These are phyloP conservation scores for Berberis thunbergii DNA, from an alignment of 164 flowering plant species.

Conservation along the genomic window DNA sequence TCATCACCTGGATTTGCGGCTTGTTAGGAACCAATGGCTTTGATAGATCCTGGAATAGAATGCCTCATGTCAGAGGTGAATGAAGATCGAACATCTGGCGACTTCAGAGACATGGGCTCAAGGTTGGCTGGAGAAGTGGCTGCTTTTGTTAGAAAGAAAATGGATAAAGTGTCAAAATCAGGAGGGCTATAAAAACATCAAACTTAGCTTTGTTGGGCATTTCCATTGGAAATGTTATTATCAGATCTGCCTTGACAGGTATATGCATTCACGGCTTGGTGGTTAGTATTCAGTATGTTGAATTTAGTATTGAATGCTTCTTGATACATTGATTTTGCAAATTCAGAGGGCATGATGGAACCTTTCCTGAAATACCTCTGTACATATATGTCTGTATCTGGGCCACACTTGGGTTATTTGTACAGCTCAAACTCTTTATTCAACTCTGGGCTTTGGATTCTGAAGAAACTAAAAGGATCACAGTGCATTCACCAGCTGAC, in stretches of 20 bases:
- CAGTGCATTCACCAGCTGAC: constrained; percentile 96
- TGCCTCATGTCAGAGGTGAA: constrained; percentile 90
- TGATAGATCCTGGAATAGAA: constrained; percentile 85
- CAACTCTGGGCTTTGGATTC: constrained; percentile 94
- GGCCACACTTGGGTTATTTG: constrained; percentile 96
- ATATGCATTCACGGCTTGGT: constrained; percentile 7
- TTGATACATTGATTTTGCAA: constrained; percentile 9
- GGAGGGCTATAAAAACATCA: constrained; percentile 54
- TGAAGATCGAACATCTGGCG: constrained; percentile 89
- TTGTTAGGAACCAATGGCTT: constrained; percentile 97
- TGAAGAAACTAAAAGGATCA: constrained; percentile 84
- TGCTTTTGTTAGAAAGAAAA: constrained; percentile 75
- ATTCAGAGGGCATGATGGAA: constrained; percentile 77
- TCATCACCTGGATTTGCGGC: constrained; percentile 96
- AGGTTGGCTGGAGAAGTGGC: constrained; percentile 88
- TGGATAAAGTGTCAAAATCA: constrained; percentile 68
- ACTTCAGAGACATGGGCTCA: constrained; percentile 87
- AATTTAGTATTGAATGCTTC: not conserved
- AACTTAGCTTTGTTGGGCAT: constrained; percentile 96
- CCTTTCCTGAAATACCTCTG: constrained; percentile 67
- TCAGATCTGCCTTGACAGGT: constrained; percentile 89
- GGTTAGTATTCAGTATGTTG: not conserved
- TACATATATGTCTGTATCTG: constrained; percentile 88
- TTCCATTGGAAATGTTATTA: constrained; percentile 90
- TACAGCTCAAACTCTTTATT: constrained; percentile 91